Base-by-base conservation (phyloP, 139 green algal genomes). In the Medakamo hakoo region DNA sequence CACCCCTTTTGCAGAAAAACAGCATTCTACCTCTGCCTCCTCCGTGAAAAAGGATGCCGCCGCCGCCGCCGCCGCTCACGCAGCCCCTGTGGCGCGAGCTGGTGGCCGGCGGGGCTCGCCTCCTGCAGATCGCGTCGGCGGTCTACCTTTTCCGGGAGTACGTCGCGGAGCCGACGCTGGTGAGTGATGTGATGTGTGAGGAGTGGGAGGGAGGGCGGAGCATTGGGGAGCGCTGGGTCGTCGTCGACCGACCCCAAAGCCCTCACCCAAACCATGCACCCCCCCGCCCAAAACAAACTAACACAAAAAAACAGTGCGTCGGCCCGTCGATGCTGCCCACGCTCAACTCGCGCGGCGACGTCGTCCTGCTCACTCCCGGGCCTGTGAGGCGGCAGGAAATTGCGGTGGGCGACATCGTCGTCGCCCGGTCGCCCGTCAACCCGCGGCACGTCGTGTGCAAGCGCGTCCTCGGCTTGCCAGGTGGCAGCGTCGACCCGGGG, bases 271-370 rank as follows among this genome's bases (percentile, higher is more conserved):
- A 0, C 26, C 27, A 16, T 65, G 19, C 25, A 1, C 26, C 23
- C 56, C 2, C 2, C 22, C 49, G 26, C 55, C 5, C 58, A 57
- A 58, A 29, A 3, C 29, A 1, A 20, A 21, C 65, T 57, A n/a
- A n/a, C n/a, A n/a, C n/a, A n/a, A n/a, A n/a, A n/a, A n/a, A n/a
- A n/a, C 73, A 86, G 75, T 89, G 81, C 70, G 68, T 86, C 5
- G 85, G 85, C 0, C 85, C 85, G 1, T 84, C 71, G 68, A 93
- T 93, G 81, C 63, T 89, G 63, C 86, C 86, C 19, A 91, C 82
- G 9, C 85, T 93, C 65, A 88, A 91, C 62, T 63, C 71, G 24
- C 63, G 60, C 5, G 86, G 86, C 19, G 83, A 93, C 67, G 27
- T 93, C 2, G 71, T 87, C 1, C 52, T 93, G 28, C 59, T 84